Evolutionary conservation across 2,329 filamentous ascomycete species (phyloP), one percentile per base, ranked within the genome.

Genomic region (Aspergillus carbonarius): DNA sequence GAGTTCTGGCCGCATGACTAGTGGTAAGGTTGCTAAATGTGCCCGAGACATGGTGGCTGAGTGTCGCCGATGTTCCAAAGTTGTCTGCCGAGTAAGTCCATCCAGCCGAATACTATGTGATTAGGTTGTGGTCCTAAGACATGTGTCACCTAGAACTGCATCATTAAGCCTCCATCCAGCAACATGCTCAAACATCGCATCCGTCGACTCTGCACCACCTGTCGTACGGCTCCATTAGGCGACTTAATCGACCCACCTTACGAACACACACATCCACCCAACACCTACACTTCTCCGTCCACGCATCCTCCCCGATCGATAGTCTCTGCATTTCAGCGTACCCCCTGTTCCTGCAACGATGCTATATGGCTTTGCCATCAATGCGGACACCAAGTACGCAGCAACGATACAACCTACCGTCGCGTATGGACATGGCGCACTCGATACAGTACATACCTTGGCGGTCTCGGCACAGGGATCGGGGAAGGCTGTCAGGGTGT

Each of bases 401-500:
- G 78, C 34, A 77, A 77, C 12, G 85, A 88, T 63, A 83, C 80
- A 5, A 84, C 80, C 13, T 88, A 88, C 68, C 73, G 81, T 44
- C 80, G 83, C 4, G 91, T 93, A 55, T 97, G 93, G 92, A 89
- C 86, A 61, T 97, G 93, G 93, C 88, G 93, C 52, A 91, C 86
- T 40, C 86, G 91, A 23, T 97, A 96, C 72, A 88, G 88, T 37
- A 82, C 82, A 15, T 89, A 91, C 64, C 87, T 91, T 0, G 89
- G 93, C 18, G 91, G 91, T 2, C 81, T 96, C 0, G 92, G 92
- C 23, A 93, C 90, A 0, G 93, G 93, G 5, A 91, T 96, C 30
- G 92, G 92, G 44, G 91, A 96, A 66, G 92, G 92, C 32, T 88
- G 92, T 68, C 88, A 93, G 66, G 93, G 92, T 30, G 92, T 97